A percentile compares a stretch with the other conserved stretches of the same genome.
These are phyloP conservation scores for Pyrenopolyporus hunteri DNA, from an alignment of 495 filamentous ascomycete species.

Conservation along the genomic window DNA sequence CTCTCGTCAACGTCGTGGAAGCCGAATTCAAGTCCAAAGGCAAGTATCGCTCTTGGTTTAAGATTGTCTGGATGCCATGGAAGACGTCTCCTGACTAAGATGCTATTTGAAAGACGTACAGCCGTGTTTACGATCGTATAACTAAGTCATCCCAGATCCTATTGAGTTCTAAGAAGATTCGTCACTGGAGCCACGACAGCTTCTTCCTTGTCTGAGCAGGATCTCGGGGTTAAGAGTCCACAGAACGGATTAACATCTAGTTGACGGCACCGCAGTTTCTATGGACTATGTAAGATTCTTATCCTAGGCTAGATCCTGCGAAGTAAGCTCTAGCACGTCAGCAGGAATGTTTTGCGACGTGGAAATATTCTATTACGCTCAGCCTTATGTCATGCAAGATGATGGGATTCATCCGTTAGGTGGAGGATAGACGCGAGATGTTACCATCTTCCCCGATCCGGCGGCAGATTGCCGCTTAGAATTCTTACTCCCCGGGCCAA, in stretches of 20 bases:
- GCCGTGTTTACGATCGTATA: too few relatives aligned
- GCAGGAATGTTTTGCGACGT: not conserved
- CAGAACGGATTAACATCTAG: not conserved
- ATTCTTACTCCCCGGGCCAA: not conserved
- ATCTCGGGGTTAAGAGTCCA: not conserved
- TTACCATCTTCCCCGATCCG: not conserved
- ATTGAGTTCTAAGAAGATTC: too few relatives aligned
- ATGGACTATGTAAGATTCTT: constrained; percentile 11
- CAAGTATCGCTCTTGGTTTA: too few relatives aligned
- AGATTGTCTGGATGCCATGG: too few relatives aligned
- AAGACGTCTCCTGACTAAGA: too few relatives aligned
- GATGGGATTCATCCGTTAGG: not conserved
- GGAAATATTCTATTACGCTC: not conserved
- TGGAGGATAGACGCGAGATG: not conserved
- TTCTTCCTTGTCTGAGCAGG: too few relatives aligned
- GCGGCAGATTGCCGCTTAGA: constrained; percentile 1
- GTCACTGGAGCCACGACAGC: too few relatives aligned
- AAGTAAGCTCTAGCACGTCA: not conserved
- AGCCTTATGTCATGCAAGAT: constrained; percentile 17
- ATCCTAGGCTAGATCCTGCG: not conserved
- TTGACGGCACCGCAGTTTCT: not conserved
- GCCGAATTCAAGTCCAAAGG: too few relatives aligned
- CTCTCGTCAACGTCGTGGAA: too few relatives aligned
- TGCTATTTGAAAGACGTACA: too few relatives aligned
- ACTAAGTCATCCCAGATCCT: too few relatives aligned